A percentile compares a stretch with the other conserved stretches of the same genome.
Conservation (phyloP, 805 yeast species). For the Pichia scutulata region DNA sequence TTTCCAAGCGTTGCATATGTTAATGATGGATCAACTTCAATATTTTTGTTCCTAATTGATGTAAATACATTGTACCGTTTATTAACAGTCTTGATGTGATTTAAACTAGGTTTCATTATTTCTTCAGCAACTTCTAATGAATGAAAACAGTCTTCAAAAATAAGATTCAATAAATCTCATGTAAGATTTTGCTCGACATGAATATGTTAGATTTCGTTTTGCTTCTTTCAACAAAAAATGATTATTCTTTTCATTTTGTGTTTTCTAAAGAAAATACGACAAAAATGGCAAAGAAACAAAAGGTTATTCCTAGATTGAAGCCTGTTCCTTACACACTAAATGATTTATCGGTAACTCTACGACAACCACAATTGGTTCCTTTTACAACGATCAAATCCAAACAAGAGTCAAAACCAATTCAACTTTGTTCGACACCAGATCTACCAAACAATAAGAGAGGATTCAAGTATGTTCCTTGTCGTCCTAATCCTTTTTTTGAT, state of each 20-base stretch:
- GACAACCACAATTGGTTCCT: slow-evolving; percentile 17
- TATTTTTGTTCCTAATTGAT: slow-evolving; percentile 21
- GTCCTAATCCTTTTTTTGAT: slow-evolving; percentile 54
- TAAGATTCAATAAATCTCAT: too few relatives aligned
- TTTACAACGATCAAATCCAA: slow-evolving; percentile 7
- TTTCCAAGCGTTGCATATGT: slow-evolving; percentile 6
- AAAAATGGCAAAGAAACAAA: slow-evolving; percentile 8
- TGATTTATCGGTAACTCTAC: slow-evolving; percentile 20
- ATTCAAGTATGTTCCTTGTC: slow-evolving; percentile 72
- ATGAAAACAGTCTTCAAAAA: too few relatives aligned
- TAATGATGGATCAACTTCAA: neutral
- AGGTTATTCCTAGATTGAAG: slow-evolving; percentile 26
- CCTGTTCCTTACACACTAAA: slow-evolving; percentile 28
- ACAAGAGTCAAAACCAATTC: slow-evolving; percentile 1
- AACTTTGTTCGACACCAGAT: slow-evolving; percentile 54
- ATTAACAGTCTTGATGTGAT: slow-evolving; percentile 11
- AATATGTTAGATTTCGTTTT: neutral
- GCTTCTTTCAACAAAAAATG: neutral
- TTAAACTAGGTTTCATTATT: slow-evolving; percentile 1
- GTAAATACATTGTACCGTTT: slow-evolving; percentile 33
- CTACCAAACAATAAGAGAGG: slow-evolving; percentile 75
- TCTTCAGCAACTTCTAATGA: too few relatives aligned
- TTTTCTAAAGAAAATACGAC: neutral
- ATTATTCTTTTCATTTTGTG: neutral
- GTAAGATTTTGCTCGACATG: neutral